Evolutionary conservation across 345 rosid genomes (phyloP).

Genomic region (Firmiana major): DNA sequence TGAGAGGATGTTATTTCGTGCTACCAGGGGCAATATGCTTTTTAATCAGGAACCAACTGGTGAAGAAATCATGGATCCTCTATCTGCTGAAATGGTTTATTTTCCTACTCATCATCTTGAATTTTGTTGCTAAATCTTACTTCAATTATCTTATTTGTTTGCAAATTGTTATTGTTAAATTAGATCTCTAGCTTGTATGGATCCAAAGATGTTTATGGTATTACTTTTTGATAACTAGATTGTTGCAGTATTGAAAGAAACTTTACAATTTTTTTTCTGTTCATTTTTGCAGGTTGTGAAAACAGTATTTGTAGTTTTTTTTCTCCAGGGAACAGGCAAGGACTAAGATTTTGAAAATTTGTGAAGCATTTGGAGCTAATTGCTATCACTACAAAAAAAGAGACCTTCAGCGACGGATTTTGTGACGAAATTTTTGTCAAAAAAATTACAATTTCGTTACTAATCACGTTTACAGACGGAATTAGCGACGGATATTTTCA

Average conservation of each 20-base stretch:
- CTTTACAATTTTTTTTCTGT: slow-evolving; percentile 13
- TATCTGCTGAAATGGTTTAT: slow-evolving; percentile 73
- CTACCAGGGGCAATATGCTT: slow-evolving; percentile 99
- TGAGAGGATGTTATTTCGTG: slow-evolving; percentile 95
- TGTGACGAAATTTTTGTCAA: too few relatives aligned
- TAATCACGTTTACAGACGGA: too few relatives aligned
- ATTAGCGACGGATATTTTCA: too few relatives aligned
- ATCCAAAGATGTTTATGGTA: slow-evolving; percentile 5
- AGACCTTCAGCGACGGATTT: too few relatives aligned
- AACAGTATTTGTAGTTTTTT: slow-evolving; percentile 78
- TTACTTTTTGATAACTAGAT: background rate
- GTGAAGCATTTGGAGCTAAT: slow-evolving; percentile 96
- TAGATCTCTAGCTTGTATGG: background rate
- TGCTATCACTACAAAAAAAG: too few relatives aligned
- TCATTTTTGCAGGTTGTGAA: slow-evolving; percentile 65
- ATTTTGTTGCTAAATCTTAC: slow-evolving; percentile 1
- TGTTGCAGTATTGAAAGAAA: background rate
- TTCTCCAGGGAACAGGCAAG: slow-evolving; percentile 98
- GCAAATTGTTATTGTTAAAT: background rate
- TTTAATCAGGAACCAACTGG: slow-evolving; percentile 76
- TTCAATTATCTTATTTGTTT: slow-evolving; percentile 7
- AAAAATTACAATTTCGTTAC: too few relatives aligned
- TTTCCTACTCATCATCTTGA: slow-evolving; percentile 15
- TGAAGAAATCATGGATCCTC: slow-evolving; percentile 90
- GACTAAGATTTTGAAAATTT: slow-evolving; percentile 74